Base-by-base conservation (phyloP, 139 green algal genomes). In the Raphidocelis subcapitata region DNA sequence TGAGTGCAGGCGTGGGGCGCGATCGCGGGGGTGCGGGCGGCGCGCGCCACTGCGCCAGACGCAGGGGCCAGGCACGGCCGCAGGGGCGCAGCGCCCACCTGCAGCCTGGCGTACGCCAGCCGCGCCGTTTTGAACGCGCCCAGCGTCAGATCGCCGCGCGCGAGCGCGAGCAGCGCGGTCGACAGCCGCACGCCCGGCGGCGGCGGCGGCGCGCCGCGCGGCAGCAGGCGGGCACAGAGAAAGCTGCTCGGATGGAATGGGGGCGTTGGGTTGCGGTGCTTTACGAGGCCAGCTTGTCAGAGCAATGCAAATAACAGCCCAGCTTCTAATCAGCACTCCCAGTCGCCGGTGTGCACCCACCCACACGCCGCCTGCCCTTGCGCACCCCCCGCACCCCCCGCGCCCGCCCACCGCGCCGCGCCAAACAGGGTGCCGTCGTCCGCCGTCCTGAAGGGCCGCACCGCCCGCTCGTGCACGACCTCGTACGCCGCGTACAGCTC, bases 401-500 rank as follows among this genome's bases (percentile, higher is more conserved):
- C 20, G 4, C 32, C 36, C 37, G 61, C 56, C 33, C 41, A 75
- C 69, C 70, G 56, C 24, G 70, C 70, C 15, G 70, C 61, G 29
- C 92, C 91, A 77, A 94, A 90, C 18, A 94, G 81, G 26, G 84
- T 91, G 5, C 62, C 65, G 23, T 86, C 75, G 69, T 85, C 74
- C 15, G 78, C 78, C 41, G 79, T 81, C 28, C 74, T 73, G 81
- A 92, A 92, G 32, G 89, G 86, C 54, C 81, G 82, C 32, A 81
- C 69, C 21, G 84, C 75, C 37, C 65, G 67, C 32, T 63, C 72
- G 64, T 90, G 74, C 32, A 96, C 75, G 47, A 91, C 66, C 64
- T 82, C 62, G 81, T 94, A 96, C 2, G 87, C 90, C 64, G 91
- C 88, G 84, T 93, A 94, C 29, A 93, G 66, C 82, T 93, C 85